A percentile compares a stretch with the other conserved stretches of the same genome.
phyloP scores from a whole-genome alignment of 2,329 filamentous ascomycete genomes.

The Cladosporium sphaerospermum region DNA sequence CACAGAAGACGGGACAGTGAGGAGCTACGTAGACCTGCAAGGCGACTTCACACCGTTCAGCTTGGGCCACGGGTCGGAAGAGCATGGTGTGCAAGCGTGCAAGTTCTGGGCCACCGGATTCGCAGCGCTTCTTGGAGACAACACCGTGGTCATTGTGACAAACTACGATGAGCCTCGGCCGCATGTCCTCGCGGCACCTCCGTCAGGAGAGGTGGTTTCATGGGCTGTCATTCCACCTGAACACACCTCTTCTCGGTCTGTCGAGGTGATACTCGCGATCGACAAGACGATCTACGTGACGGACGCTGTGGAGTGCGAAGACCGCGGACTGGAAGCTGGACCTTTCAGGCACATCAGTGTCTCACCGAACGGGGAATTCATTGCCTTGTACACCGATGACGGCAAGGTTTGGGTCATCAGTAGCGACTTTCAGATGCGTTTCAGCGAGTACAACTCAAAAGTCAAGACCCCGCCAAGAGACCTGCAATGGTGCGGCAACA shows the following conservation, averaged over 20 bases:
- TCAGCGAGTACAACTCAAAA: conserved; percentile 86
- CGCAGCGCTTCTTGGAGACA: conserved; percentile 84
- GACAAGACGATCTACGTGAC: conserved; percentile 77
- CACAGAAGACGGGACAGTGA: conserved; percentile 80
- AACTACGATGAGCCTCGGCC: conserved; percentile 88
- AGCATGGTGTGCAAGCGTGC: conserved; percentile 80
- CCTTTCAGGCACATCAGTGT: conserved; percentile 87
- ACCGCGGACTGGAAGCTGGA: conserved; percentile 82
- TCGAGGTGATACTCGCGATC: conserved; percentile 85
- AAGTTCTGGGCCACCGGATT: conserved; percentile 90
- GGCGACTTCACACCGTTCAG: conserved; percentile 94
- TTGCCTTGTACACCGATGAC: conserved; percentile 78
- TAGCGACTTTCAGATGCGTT: conserved; percentile 85
- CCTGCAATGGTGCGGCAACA: conserved; percentile 93
- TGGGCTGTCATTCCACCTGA: conserved; percentile 87
- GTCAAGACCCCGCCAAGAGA: conserved; percentile 80
- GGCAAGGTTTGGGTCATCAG: conserved; percentile 89
- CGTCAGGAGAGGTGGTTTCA: conserved; percentile 72
- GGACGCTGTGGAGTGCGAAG: conserved; percentile 84
- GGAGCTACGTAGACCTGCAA: conserved; percentile 86
- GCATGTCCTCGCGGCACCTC: conserved; percentile 68
- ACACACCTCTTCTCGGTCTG: conserved; percentile 82
- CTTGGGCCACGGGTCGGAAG: conserved; percentile 79
- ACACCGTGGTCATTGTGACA: conserved; percentile 77
- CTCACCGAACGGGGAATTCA: conserved; percentile 83